These are phyloP conservation scores for Thelephora ganbajun DNA, from an alignment of 768 basidiomycete genomes.

Conservation along the genomic window DNA sequence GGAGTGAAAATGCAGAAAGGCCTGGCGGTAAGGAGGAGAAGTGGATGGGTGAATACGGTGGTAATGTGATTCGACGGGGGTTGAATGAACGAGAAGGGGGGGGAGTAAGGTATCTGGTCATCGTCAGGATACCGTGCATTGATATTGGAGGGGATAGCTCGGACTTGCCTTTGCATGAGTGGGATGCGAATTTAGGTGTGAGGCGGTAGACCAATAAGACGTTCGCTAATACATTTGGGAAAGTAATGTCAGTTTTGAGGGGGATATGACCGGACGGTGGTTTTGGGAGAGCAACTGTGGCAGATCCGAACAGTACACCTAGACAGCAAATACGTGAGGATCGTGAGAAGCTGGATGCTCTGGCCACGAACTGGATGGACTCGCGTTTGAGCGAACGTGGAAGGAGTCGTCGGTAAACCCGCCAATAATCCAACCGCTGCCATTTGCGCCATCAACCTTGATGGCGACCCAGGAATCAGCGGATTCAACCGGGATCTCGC, in stretches of 20 bases:
- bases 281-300: not conserved
- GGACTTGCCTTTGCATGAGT: not conserved
- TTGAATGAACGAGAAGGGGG: conserved; percentile 54
- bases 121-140: not conserved
- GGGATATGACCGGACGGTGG: conserved; percentile 9
- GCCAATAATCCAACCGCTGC: conserved; percentile 48
- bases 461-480: conserved; percentile 36
- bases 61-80: conserved; percentile 54
- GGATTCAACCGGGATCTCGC: conserved; percentile 19
- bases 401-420: conserved; percentile 26
- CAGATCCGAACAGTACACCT: not conserved
- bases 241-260: conserved; percentile 28
- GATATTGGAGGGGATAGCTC: not conserved
- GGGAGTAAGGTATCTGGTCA: conserved; percentile 36
- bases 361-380: conserved; percentile 9
- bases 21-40: conserved; percentile 14
- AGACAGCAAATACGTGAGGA: no score
- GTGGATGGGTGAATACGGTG: conserved; percentile 31
- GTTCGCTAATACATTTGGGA: conserved; percentile 45
- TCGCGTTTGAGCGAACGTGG: conserved; percentile 16
- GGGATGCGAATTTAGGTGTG: conserved; percentile 16
- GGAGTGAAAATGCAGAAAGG: conserved; percentile 56
- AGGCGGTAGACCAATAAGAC: conserved; percentile 55
- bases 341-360: no score
- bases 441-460: conserved; percentile 32